Evolutionary conservation across 495 filamentous ascomycete species (phyloP).

Genomic region (Neurospora hispaniola): DNA sequence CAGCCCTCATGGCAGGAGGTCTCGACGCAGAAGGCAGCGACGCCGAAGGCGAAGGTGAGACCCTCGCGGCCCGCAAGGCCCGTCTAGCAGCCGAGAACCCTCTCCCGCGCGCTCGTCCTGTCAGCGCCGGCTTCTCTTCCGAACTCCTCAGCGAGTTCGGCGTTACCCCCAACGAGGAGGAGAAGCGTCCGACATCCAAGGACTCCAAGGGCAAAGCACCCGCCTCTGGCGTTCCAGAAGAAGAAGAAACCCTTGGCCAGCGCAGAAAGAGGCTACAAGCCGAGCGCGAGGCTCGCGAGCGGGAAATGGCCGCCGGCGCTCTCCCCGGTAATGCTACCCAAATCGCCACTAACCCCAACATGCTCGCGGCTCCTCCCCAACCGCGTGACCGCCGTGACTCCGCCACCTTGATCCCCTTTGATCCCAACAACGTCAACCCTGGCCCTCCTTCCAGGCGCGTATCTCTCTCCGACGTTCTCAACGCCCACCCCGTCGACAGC

Average conservation of each 20-base stretch:
- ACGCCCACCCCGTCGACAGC: conserved; percentile 36
- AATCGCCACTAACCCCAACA: neutral
- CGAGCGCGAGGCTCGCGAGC: conserved; percentile 48
- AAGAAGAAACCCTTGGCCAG: conserved; percentile 84
- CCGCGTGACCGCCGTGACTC: conserved; percentile 7
- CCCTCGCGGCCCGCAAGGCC: conserved; percentile 60
- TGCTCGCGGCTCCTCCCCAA: conserved; percentile 6
- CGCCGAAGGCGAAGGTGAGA: conserved; percentile 63
- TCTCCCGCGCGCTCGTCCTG: conserved; percentile 43
- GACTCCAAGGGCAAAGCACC: conserved; percentile 10
- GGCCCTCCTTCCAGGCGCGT: conserved; percentile 25
- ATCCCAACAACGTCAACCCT: neutral
- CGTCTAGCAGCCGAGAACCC: conserved; percentile 51
- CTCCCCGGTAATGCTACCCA: neutral
- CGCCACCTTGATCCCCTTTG: conserved; percentile 14
- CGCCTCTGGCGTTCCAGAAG: conserved; percentile 31
- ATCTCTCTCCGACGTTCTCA: conserved; percentile 59
- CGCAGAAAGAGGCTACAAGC: conserved; percentile 69
- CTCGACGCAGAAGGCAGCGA: conserved; percentile 19
- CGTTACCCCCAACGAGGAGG: conserved; percentile 26
- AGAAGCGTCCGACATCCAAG: conserved; percentile 2
- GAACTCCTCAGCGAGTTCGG: conserved; percentile 69
- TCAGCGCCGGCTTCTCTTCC: conserved; percentile 66
- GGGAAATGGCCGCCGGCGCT: conserved; percentile 27
- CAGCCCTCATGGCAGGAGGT: neutral